Conservation (phyloP, 352 stramenopile genomes). For the Aphanomyces astaci region DNA sequence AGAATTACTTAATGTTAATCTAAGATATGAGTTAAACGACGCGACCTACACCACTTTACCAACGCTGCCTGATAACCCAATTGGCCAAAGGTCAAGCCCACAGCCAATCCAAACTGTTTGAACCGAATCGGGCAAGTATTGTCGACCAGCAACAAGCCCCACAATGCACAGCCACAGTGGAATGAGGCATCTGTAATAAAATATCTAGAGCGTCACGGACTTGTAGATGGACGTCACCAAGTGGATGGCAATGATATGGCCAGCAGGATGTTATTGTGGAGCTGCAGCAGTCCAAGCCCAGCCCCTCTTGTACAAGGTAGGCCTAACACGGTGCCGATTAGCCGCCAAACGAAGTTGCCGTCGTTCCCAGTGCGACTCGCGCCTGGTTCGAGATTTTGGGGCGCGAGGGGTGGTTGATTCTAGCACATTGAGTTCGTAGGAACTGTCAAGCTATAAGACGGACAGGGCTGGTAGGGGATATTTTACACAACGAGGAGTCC, state of each 20-base stretch:
- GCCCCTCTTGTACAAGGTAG: not conserved
- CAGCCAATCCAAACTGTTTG: not conserved
- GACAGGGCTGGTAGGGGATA: no score
- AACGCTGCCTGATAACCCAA: not conserved
- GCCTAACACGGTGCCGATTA: no score
- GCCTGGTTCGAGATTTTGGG: no score
- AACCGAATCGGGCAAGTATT: not conserved
- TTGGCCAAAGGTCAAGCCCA: not conserved
- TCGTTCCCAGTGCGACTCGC: no score
- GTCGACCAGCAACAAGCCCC: not conserved
- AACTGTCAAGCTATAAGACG: no score
- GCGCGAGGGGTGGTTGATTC: no score
- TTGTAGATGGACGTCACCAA: constrained; percentile 2
- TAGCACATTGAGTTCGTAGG: no score
- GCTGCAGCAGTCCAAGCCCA: not conserved
- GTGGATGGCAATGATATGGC: constrained; percentile 4
- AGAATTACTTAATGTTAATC: no score
- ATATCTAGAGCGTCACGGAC: not conserved
- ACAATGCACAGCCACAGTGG: constrained; percentile 8
- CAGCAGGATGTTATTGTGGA: not conserved
- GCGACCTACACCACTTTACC: not conserved
- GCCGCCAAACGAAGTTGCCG: no score
- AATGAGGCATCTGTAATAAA: constrained; percentile 15
- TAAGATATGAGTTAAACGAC: no score
- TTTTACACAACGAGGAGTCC: no score